These are phyloP conservation scores for Collariella sp. DNA, from an alignment of 495 filamentous ascomycete species.

Conservation along the genomic window DNA sequence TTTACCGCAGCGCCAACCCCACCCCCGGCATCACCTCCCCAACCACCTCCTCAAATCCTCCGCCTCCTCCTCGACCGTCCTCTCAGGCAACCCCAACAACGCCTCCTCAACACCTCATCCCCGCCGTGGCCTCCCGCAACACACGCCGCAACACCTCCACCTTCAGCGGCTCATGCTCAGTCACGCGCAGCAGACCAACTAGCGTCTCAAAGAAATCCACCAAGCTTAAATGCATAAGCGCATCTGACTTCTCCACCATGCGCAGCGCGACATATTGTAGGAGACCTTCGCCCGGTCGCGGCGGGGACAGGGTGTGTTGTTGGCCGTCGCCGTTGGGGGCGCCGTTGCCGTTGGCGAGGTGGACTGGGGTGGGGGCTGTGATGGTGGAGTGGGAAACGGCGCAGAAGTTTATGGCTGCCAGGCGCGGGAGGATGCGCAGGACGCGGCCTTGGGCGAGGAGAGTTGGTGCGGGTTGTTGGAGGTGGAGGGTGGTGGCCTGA, in stretches of 20 bases:
- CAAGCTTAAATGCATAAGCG: constrained; percentile 71
- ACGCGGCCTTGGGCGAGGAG: constrained; percentile 73
- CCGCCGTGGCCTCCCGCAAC: constrained; percentile 29
- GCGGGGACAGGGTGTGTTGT: constrained; percentile 10
- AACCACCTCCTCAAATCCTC: constrained; percentile 35
- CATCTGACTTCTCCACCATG: constrained; percentile 68
- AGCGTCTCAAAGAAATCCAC: constrained; percentile 68
- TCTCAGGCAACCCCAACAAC: constrained; percentile 34
- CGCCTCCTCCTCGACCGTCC: constrained; percentile 37
- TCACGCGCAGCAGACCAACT: constrained; percentile 45
- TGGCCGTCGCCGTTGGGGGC: not conserved
- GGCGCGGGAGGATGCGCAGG: constrained; percentile 58
- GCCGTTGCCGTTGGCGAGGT: constrained; percentile 22
- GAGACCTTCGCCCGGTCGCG: constrained; percentile 39
- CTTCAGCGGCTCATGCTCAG: constrained; percentile 32
- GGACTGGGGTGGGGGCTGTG: constrained; percentile 50
- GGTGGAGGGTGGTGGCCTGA: constrained; percentile 36
- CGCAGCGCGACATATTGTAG: constrained; percentile 63
- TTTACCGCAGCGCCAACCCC: constrained; percentile 16
- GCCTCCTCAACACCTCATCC: constrained; percentile 36
- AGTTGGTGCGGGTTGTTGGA: constrained; percentile 47
- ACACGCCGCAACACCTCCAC: constrained; percentile 34
- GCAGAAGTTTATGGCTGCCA: constrained; percentile 56
- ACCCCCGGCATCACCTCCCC: constrained; percentile 26
- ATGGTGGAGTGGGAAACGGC: constrained; percentile 51